A percentile compares a stretch with the other conserved stretches of the same genome.
These are phyloP conservation scores for Osmanthus fragrans DNA, from an alignment of 257 asterid species.

Conservation along the genomic window DNA sequence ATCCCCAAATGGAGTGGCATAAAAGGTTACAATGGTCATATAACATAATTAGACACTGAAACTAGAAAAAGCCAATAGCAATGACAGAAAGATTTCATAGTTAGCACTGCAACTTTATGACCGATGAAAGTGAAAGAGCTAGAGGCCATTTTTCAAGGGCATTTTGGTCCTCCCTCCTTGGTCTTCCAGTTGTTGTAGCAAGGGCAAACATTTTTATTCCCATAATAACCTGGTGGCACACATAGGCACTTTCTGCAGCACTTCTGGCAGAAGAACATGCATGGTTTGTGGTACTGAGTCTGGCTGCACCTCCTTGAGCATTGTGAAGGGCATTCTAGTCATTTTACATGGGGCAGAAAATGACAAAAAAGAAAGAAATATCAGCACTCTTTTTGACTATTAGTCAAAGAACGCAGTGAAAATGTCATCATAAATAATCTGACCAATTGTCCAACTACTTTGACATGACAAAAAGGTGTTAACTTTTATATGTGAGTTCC, in stretches of 20 bases:
- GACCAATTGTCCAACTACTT: background rate
- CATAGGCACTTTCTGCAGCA: slow-evolving; percentile 77
- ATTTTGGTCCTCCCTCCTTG: slow-evolving; percentile 72
- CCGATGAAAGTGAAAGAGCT: too few relatives aligned
- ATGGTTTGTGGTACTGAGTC: slow-evolving; percentile 71
- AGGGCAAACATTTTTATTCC: slow-evolving; percentile 76
- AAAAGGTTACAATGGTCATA: background rate
- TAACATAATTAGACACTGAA: background rate
- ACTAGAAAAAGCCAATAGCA: background rate
- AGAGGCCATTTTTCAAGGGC: slow-evolving; percentile 46
- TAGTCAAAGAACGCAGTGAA: slow-evolving; percentile 14
- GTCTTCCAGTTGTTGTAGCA: slow-evolving; percentile 94
- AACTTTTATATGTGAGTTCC: too few relatives aligned
- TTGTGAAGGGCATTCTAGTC: slow-evolving; percentile 70
- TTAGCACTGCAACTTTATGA: background rate
- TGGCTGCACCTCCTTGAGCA: slow-evolving; percentile 63
- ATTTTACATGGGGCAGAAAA: background rate
- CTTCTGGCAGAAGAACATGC: slow-evolving; percentile 86
- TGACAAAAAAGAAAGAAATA: background rate
- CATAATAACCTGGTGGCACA: slow-evolving; percentile 83
- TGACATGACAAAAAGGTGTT: background rate
- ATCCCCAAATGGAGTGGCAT: background rate
- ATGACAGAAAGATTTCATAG: background rate
- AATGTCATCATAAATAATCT: background rate
- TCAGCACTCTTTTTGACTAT: slow-evolving; percentile 4